Base-by-base conservation (phyloP, 306 rosid genomes). In the Sicyos edulis region DNA sequence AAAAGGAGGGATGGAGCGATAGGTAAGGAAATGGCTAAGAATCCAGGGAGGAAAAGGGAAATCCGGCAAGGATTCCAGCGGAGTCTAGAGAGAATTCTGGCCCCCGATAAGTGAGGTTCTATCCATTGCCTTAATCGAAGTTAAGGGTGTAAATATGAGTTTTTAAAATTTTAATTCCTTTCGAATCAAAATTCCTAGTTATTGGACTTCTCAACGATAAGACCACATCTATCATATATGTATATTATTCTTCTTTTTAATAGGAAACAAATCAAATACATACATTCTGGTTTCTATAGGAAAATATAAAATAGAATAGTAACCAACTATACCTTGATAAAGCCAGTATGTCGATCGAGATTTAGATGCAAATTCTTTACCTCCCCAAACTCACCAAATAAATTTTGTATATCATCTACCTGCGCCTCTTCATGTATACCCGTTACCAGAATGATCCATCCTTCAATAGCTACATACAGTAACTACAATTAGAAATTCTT, bases 401-500 rank as follows among this genome's bases (percentile, higher is more conserved):
- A 78, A 58, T 85, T 82, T 34, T 87, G 99, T 76, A 95, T 77
- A 86, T 95, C 91, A 72, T 95, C 99, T 73, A 91, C 99, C 60
- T 95, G 99, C 4, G 99, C 97, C 83, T 95, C 99, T 83, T 95
- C 99, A 50, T 95, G 97, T 45, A 95, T 86, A 51, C 99, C 99
- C n/a, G 92, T 86, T 24, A 81, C 99, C 84, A 95, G 82, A 84
- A 95, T 84, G 40, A n/a, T n/a, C n/a, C n/a, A n/a, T n/a, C n/a
- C n/a, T n/a, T n/a, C n/a, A n/a, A n/a, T n/a, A n/a, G n/a, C n/a
- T n/a, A n/a, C n/a, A n/a, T n/a, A n/a, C n/a, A n/a, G n/a, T n/a
- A n/a, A n/a, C n/a, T n/a, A n/a, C n/a, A n/a, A n/a, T n/a, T n/a
- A n/a, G n/a, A n/a, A n/a, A n/a, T n/a, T n/a, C n/a, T n/a, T n/a